Evolutionary conservation across 257 asterid species (phyloP).

Genomic region (Henckelia pumila): DNA sequence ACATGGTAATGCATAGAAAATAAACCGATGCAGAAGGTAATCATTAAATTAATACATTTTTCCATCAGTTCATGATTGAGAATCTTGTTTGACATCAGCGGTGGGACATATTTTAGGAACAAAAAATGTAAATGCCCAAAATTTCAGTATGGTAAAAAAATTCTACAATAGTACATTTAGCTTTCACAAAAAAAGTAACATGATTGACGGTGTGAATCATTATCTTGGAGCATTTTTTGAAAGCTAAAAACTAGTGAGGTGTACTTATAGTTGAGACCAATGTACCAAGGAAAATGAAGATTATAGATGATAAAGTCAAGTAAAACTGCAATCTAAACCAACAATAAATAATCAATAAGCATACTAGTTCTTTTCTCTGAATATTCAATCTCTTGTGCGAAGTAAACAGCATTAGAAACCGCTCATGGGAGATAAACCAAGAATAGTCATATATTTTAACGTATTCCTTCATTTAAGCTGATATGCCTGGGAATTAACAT

Average conservation of each 20-base stretch:
- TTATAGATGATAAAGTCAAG: background rate
- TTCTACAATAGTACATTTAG: too few relatives aligned
- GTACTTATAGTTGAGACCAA: constrained; percentile 3
- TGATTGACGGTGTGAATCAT: too few relatives aligned
- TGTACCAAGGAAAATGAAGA: background rate
- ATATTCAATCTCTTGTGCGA: background rate
- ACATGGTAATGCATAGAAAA: background rate
- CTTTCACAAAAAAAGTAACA: too few relatives aligned
- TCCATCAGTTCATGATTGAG: too few relatives aligned
- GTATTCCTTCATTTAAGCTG: background rate
- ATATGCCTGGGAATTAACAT: background rate
- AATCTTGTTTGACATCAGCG: too few relatives aligned
- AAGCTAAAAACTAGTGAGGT: background rate
- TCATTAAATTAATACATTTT: too few relatives aligned
- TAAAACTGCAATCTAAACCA: background rate
- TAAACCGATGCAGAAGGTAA: too few relatives aligned
- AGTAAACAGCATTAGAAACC: background rate
- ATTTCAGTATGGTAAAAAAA: too few relatives aligned
- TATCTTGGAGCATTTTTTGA: too few relatives aligned
- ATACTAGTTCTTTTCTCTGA: background rate
- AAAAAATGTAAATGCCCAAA: too few relatives aligned
- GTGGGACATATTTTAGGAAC: too few relatives aligned
- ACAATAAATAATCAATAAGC: background rate
- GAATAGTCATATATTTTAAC: too few relatives aligned
- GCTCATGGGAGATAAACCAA: background rate